Evolutionary conservation across 2,329 filamentous ascomycete species (phyloP).

Genomic region (Sclerotinia trifoliorum): DNA sequence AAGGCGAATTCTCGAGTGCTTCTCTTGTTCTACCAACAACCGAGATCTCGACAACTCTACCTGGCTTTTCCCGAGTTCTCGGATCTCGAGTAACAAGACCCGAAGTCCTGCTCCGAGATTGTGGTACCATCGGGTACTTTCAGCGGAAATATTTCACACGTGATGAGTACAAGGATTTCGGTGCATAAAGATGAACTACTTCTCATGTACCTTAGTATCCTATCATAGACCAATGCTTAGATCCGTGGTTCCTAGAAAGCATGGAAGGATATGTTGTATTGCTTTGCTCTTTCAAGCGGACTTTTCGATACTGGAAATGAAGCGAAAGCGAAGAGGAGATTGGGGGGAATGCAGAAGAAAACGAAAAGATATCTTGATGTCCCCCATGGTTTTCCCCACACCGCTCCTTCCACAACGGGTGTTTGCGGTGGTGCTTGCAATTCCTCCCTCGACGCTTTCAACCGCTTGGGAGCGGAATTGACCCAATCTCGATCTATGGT

Average conservation of each 20-base stretch:
- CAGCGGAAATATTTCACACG: slow-evolving; percentile 18
- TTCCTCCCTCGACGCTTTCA: slow-evolving; percentile 3
- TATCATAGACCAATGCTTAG: neutral
- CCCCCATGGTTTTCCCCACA: slow-evolving; percentile 14
- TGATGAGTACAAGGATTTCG: neutral
- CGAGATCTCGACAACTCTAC: slow-evolving; percentile 10
- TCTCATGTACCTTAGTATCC: neutral
- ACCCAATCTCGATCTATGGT: neutral
- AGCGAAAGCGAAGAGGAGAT: slow-evolving; percentile 6
- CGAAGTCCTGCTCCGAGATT: slow-evolving; percentile 15
- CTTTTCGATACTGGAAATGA: neutral
- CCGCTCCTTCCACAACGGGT: slow-evolving; percentile 15
- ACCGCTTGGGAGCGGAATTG: slow-evolving; percentile 1
- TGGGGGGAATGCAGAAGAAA: neutral
- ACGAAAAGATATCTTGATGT: neutral
- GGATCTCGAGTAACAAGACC: slow-evolving; percentile 16
- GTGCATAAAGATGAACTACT: slow-evolving; percentile 7
- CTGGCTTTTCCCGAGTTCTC: slow-evolving; percentile 17
- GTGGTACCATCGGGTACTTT: slow-evolving; percentile 18
- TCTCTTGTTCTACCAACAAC: slow-evolving; percentile 17
- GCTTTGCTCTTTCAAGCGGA: neutral
- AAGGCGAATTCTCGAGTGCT: slow-evolving; percentile 4
- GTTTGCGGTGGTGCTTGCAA: slow-evolving; percentile 3
- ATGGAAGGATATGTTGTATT: slow-evolving; percentile 2
- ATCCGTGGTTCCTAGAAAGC: slow-evolving; percentile 1